phyloP scores from a whole-genome alignment of 2,329 filamentous ascomycete species.

The Cladophialophora exuberans region DNA sequence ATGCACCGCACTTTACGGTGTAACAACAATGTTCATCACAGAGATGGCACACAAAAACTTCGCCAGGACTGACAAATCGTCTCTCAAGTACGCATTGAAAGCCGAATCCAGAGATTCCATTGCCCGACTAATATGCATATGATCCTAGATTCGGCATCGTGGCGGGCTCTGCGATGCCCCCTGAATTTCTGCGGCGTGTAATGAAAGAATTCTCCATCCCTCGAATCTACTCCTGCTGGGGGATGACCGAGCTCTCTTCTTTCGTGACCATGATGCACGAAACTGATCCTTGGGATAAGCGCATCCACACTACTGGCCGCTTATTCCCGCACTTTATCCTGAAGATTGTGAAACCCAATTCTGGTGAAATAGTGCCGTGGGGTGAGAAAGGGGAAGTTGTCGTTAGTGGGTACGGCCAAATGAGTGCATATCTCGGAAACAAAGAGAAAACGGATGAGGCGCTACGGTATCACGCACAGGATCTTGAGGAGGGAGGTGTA shows the following conservation, averaged over 20 bases:
- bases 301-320: constrained; percentile 73
- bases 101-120: background rate
- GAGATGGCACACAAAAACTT: background rate
- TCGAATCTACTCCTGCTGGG: background rate
- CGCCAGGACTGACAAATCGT: background rate
- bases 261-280: constrained; percentile 76
- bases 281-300: constrained; percentile 69
- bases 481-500: constrained; percentile 38
- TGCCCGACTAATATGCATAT: background rate
- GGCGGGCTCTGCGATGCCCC: background rate
- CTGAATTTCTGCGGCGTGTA: background rate
- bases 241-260: constrained; percentile 81
- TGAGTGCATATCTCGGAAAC: constrained; percentile 86
- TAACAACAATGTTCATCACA: constrained; percentile 7
- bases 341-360: constrained; percentile 73
- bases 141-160: background rate
- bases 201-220: background rate
- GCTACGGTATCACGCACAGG: constrained; percentile 46
- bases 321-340: constrained; percentile 78
- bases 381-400: constrained; percentile 77
- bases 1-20: constrained; percentile 43
- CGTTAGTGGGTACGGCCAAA: constrained; percentile 79
- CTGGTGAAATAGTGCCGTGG: constrained; percentile 61
- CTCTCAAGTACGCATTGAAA: background rate
- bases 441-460: constrained; percentile 68